Percentiles rank a stretch among this genome's conserved stretches.
phyloP scores from a whole-genome alignment of 2,329 filamentous ascomycete species.

The Triangularia setosa region DNA sequence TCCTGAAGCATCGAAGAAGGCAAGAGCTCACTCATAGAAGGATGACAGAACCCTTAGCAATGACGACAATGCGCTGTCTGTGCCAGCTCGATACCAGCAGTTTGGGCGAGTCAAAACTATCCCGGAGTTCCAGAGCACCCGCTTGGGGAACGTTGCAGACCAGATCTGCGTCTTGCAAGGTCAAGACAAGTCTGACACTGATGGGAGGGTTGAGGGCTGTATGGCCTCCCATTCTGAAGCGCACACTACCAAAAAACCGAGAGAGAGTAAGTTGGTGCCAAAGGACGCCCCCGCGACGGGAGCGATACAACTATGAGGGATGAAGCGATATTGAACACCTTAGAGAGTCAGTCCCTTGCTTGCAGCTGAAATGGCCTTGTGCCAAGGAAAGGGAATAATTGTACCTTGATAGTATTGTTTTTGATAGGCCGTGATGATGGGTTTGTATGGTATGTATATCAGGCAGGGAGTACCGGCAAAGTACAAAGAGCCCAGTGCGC shows the following conservation, averaged over 20 bases:
- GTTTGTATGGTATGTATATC: background rate
- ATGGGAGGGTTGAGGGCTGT: background rate
- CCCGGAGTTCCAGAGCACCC: background rate
- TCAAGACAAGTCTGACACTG: background rate
- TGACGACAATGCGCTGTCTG: background rate
- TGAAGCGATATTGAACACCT: background rate
- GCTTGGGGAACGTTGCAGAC: background rate
- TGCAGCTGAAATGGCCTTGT: background rate
- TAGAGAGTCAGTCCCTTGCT: background rate
- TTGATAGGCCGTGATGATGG: background rate
- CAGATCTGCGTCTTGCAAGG: background rate
- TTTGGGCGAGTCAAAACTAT: background rate
- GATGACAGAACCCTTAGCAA: background rate
- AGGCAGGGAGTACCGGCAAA: background rate
- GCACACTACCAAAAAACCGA: background rate
- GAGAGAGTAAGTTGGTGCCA: background rate
- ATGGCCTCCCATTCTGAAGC: background rate
- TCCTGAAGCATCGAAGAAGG: background rate
- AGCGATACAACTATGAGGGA: background rate
- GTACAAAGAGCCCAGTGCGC: background rate
- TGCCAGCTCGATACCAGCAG: slow-evolving; percentile 1
- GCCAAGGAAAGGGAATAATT: too few species aligned
- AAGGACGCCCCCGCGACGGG: background rate
- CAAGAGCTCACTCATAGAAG: background rate
- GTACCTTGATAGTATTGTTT: too few species aligned